Percentiles rank a stretch among this genome's conserved stretches.
Conservation (phyloP, 208 protist genomes). For the Strigomonas galati region DNA sequence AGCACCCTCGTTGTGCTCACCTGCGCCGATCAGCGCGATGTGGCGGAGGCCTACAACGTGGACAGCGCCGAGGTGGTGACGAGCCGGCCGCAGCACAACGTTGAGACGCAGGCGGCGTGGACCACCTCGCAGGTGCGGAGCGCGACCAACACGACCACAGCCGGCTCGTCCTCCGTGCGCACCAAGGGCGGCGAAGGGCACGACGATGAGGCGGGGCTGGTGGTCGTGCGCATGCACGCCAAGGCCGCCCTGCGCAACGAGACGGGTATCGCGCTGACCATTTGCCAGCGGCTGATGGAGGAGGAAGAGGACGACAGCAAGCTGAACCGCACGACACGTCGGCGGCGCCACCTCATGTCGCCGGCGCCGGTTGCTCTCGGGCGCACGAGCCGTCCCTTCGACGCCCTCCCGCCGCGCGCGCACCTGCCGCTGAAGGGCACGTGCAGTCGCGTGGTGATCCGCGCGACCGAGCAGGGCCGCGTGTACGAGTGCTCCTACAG, state of each 20-base stretch:
- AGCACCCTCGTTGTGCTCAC: constrained; percentile 32
- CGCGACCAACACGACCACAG: background rate
- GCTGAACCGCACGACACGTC: constrained; percentile 12
- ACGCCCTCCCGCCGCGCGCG: background rate
- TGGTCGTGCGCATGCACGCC: constrained; percentile 57
- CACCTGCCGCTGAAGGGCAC: constrained; percentile 4
- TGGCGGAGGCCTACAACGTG: background rate
- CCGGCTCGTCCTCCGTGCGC: background rate
- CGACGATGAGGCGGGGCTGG: constrained; percentile 27
- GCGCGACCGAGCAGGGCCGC: background rate
- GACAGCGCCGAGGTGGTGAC: constrained; percentile 1
- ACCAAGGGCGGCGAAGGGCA: background rate
- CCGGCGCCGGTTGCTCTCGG: background rate
- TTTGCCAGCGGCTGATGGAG: constrained; percentile 24
- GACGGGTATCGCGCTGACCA: constrained; percentile 36
- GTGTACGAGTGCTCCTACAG: constrained; percentile 14
- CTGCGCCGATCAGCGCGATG: constrained; percentile 15
- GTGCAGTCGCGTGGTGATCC: constrained; percentile 1
- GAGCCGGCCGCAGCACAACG: background rate
- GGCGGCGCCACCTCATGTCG: constrained; percentile 1
- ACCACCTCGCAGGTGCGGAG: background rate
- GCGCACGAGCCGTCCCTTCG: background rate
- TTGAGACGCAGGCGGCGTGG: background rate
- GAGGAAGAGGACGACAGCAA: constrained; percentile 19
- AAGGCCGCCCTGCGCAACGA: constrained; percentile 43